These are phyloP conservation scores for Tagetes erecta DNA, from an alignment of 129 eudicot species.

Conservation along the genomic window DNA sequence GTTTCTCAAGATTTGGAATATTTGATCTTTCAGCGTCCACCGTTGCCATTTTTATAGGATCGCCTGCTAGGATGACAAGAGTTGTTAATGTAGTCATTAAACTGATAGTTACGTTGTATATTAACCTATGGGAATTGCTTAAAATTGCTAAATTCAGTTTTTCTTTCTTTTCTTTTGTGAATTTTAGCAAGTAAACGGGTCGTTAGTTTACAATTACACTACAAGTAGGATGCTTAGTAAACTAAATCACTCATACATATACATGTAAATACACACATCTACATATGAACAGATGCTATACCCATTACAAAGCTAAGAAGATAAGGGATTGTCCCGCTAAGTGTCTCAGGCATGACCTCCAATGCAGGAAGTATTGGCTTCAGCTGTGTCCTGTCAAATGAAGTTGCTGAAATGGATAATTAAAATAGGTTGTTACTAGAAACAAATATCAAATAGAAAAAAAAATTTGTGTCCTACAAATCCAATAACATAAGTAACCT, in stretches of 20 bases:
- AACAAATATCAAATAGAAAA: conserved; percentile 6
- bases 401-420: conserved; percentile 75
- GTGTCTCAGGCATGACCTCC: conserved; percentile 73
- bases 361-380: conserved; percentile 79
- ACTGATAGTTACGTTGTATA: not conserved
- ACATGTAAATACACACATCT: not conserved
- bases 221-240: conserved; percentile 3
- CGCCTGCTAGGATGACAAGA: conserved; percentile 55
- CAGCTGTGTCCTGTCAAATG: conserved; percentile 88
- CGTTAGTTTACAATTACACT: not conserved
- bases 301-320: conserved; percentile 93
- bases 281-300: conserved; percentile 33
- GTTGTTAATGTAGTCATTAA: not conserved
- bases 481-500: conserved; percentile 41
- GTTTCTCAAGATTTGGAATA: conserved; percentile 54
- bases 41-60: conserved; percentile 83
- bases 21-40: conserved; percentile 44
- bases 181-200: not conserved
- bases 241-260: conserved; percentile 6
- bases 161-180: not conserved
- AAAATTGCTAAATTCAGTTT: not conserved
- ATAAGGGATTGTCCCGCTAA: conserved; percentile 75
- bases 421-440: conserved; percentile 31
- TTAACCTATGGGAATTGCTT: not conserved
- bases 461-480: not conserved